These are phyloP conservation scores for Dioscorea zingiberensis DNA, from an alignment of 106 monocot species.

Conservation along the genomic window DNA sequence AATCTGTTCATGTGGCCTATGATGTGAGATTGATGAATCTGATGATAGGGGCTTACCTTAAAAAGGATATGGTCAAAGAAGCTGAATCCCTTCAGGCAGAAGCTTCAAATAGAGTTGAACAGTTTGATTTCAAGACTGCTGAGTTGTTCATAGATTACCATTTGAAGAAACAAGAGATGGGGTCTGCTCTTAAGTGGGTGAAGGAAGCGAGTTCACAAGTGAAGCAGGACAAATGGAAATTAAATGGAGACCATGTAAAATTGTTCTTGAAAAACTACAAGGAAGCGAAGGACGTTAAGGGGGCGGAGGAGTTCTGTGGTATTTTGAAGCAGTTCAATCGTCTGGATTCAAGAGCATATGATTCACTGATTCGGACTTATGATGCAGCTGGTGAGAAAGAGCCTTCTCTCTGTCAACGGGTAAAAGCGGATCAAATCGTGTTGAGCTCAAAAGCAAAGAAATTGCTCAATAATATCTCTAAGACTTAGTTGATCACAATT, in stretches of 20 bases:
- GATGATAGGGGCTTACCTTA: slow-evolving; percentile 20
- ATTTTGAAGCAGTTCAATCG: slow-evolving; percentile 23
- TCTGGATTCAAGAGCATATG: slow-evolving; percentile 16
- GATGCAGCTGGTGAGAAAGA: slow-evolving; percentile 14
- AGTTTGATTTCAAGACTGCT: slow-evolving; percentile 11
- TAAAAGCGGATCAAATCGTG: slow-evolving; percentile 23
- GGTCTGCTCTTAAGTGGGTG: slow-evolving; percentile 15
- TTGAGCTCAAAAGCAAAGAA: slow-evolving; percentile 8
- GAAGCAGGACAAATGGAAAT: slow-evolving; percentile 19
- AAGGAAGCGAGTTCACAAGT: slow-evolving; percentile 1
- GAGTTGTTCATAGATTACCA: slow-evolving; percentile 27
- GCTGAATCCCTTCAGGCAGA: slow-evolving; percentile 16
- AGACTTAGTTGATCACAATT: too few species aligned
- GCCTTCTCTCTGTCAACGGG: slow-evolving; percentile 8
- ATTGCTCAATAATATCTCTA: slow-evolving; percentile 17
- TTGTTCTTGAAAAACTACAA: slow-evolving; percentile 35
- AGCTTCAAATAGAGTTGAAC: slow-evolving; percentile 14
- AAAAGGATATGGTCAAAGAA: slow-evolving; percentile 18
- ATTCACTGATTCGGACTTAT: slow-evolving; percentile 17
- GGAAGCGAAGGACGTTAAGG: slow-evolving; percentile 38
- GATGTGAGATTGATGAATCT: slow-evolving; percentile 30
- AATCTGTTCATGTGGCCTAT: slow-evolving; percentile 13
- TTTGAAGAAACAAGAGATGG: slow-evolving; percentile 19
- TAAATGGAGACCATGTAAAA: slow-evolving; percentile 19
- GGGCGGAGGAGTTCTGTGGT: slow-evolving; percentile 30